These are phyloP conservation scores for Rhizomucor pusillus DNA, from an alignment of 371 early-diverging fungal species.

Conservation along the genomic window DNA sequence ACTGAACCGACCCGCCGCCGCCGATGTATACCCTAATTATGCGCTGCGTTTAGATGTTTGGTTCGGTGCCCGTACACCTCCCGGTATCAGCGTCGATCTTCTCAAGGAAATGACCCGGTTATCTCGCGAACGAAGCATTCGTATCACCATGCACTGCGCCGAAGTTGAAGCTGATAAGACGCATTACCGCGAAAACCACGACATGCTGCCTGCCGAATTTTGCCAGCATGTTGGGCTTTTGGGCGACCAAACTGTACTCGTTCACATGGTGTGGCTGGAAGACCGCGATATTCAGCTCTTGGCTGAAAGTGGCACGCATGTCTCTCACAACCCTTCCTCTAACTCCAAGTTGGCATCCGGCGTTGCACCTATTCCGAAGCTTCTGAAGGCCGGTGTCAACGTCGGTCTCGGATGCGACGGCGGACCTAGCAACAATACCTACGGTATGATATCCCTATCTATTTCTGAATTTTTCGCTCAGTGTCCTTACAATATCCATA, in stretches of 20 bases:
- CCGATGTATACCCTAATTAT: too few relatives aligned
- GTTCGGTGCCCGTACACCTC: slow-evolving; percentile 26
- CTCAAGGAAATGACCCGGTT: slow-evolving; percentile 25
- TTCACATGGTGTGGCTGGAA: slow-evolving; percentile 26
- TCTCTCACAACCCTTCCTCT: slow-evolving; percentile 22
- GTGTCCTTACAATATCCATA: neutral
- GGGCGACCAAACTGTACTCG: slow-evolving; percentile 16
- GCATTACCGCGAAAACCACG: slow-evolving; percentile 20
- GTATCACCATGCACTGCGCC: slow-evolving; percentile 29
- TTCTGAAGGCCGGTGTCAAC: slow-evolving; percentile 8
- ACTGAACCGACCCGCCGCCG: too few relatives aligned
- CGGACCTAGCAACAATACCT: slow-evolving; percentile 20
- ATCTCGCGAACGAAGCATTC: slow-evolving; percentile 18
- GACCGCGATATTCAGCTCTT: slow-evolving; percentile 18
- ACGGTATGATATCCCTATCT: too few relatives aligned
- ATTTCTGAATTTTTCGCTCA: neutral
- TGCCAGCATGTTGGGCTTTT: slow-evolving; percentile 21
- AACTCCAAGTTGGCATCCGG: slow-evolving; percentile 24
- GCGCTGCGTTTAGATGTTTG: slow-evolving; percentile 17
- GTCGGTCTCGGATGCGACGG: slow-evolving; percentile 9
- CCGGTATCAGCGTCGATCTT: slow-evolving; percentile 22
- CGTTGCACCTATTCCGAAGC: slow-evolving; percentile 17
- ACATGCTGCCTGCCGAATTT: slow-evolving; percentile 20
- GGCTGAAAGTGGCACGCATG: slow-evolving; percentile 21
- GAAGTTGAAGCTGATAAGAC: slow-evolving; percentile 22